Conservation (phyloP, 108 stramenopile genomes). For the Thalassiosira profunda region DNA sequence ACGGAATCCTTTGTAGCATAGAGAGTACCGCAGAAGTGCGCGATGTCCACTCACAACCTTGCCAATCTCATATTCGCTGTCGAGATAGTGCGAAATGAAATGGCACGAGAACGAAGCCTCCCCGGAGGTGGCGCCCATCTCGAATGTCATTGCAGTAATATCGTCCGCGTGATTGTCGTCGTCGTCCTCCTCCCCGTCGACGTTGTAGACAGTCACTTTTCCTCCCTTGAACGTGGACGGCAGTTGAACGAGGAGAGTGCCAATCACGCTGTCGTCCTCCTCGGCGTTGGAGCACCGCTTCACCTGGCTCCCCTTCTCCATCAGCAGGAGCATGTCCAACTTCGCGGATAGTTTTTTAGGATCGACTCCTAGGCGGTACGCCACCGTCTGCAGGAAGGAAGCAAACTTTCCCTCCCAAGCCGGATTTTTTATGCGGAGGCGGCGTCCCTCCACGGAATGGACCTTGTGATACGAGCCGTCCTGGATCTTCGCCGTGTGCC, state of each 20-base stretch:
- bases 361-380: neutral
- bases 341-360: neutral
- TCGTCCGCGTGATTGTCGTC: neutral
- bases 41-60: neutral
- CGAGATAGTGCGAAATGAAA: neutral
- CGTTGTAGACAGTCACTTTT: neutral
- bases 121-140: neutral
- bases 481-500: conserved; percentile 3
- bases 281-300: neutral
- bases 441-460: neutral
- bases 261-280: neutral
- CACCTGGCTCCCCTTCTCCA: neutral
- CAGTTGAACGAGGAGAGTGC: conserved; percentile 5
- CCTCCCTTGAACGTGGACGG: conserved; percentile 2
- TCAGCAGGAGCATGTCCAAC: neutral
- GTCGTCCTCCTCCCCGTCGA: neutral
- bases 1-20: neutral
- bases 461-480: neutral
- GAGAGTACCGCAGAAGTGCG: neutral
- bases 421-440: neutral
- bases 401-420: neutral
- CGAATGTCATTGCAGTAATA: neutral
- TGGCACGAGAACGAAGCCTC: neutral
- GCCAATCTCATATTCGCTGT: neutral
- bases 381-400: neutral